Percentiles rank a stretch among this genome's conserved stretches.
Conservation (phyloP, 2,329 filamentous ascomycete species). For the Dryadomyces sulphureus region DNA sequence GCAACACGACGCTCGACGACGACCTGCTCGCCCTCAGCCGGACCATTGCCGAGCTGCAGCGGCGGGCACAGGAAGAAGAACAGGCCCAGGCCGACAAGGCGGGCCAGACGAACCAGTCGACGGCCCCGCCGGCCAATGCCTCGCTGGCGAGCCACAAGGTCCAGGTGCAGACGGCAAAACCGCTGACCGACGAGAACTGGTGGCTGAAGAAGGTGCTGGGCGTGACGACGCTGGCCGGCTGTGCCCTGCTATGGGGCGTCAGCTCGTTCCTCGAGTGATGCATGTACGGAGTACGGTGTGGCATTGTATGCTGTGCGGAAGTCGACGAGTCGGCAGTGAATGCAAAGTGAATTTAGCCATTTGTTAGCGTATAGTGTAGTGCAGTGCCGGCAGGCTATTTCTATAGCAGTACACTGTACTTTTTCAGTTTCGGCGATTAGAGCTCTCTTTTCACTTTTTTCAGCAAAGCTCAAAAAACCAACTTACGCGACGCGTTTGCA, state of each 20-base stretch:
- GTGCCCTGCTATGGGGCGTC: slow-evolving; percentile 42
- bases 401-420: too few species aligned
- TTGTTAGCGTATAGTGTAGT: too few species aligned
- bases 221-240: slow-evolving; percentile 46
- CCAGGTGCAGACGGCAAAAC: slow-evolving; percentile 33
- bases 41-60: slow-evolving; percentile 41
- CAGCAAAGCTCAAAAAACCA: too few species aligned
- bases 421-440: too few species aligned
- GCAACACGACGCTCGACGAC: slow-evolving; percentile 42
- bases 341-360: too few species aligned
- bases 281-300: neutral
- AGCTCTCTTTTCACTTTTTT: too few species aligned
- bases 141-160: neutral
- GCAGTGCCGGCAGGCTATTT: too few species aligned
- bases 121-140: neutral
- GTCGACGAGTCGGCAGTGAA: too few species aligned
- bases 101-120: too few species aligned
- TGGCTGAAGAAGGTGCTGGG: slow-evolving; percentile 50
- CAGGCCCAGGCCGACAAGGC: neutral
- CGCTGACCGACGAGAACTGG: slow-evolving; percentile 51
- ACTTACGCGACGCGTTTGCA: too few species aligned
- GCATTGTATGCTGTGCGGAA: neutral
- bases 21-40: slow-evolving; percentile 65
- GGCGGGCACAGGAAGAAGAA: slow-evolving; percentile 25
- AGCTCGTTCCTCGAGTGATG: slow-evolving; percentile 38